These are phyloP conservation scores for Boletus huronensis DNA, from an alignment of 768 basidiomycete species.

Conservation along the genomic window DNA sequence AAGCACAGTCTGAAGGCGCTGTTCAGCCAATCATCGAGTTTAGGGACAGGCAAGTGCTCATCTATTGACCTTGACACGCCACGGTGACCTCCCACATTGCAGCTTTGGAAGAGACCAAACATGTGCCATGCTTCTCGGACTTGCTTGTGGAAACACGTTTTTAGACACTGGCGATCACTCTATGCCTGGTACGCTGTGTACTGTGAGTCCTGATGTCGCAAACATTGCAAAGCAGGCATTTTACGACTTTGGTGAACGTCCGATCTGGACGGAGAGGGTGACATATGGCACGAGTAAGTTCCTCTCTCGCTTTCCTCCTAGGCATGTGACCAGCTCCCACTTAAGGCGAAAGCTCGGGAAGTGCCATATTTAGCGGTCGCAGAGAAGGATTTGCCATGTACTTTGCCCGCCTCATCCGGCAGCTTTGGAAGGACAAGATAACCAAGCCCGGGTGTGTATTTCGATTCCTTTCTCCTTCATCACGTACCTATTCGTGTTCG, in stretches of 20 bases:
- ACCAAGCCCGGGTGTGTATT: constrained; percentile 55
- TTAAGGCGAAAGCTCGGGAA: constrained; percentile 64
- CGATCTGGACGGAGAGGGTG: constrained; percentile 75
- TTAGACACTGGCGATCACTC: constrained; percentile 55
- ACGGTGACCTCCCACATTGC: constrained; percentile 5
- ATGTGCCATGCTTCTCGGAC: constrained; percentile 85
- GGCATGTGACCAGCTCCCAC: neutral
- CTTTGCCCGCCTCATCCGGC: constrained; percentile 78
- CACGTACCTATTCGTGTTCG: neutral
- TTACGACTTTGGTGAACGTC: constrained; percentile 81
- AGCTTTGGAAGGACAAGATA: constrained; percentile 84
- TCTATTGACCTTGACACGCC: neutral
- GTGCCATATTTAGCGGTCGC: constrained; percentile 78
- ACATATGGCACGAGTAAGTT: constrained; percentile 70
- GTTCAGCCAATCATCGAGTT: constrained; percentile 81
- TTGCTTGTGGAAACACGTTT: constrained; percentile 83
- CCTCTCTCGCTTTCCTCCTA: neutral
- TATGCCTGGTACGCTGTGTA: constrained; percentile 43
- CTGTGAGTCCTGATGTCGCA: constrained; percentile 58
- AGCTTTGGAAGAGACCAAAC: constrained; percentile 93
- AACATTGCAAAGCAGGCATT: constrained; percentile 80
- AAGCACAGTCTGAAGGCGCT: constrained; percentile 71
- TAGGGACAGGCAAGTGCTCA: constrained; percentile 59
- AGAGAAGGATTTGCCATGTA: constrained; percentile 87
- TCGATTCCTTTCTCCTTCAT: neutral